phyloP scores from a whole-genome alignment of 805 yeast genomes.

The Candida tallmaniae region DNA sequence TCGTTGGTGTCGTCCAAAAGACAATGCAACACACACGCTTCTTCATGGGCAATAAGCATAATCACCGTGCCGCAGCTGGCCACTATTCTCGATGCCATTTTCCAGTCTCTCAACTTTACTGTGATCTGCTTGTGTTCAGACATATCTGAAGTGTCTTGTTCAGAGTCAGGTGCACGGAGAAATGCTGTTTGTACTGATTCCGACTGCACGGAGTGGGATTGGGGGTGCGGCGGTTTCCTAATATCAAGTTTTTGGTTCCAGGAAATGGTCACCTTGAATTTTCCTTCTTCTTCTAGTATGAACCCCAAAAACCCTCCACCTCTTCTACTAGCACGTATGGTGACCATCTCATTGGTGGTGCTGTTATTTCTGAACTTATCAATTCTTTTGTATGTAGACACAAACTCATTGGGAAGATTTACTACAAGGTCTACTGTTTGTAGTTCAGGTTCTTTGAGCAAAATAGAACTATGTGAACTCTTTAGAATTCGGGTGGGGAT shows the following conservation, averaged over 20 bases:
- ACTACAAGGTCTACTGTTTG: conserved; percentile 52
- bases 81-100: conserved; percentile 55
- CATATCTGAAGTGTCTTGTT: conserved; percentile 9
- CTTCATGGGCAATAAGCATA: conserved; percentile 51
- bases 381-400: conserved; percentile 51
- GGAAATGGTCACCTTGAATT: conserved; percentile 47
- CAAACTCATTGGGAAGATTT: conserved; percentile 46
- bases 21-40: conserved; percentile 64
- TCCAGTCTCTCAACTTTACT: conserved; percentile 64
- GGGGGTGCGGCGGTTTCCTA: conserved; percentile 25
- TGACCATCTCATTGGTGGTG: conserved; percentile 35
- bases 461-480: conserved; percentile 46
- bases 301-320: conserved; percentile 48
- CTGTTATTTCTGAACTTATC: conserved; percentile 56
- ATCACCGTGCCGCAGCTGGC: conserved; percentile 59
- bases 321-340: conserved; percentile 44
- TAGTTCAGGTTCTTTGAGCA: conserved; percentile 58
- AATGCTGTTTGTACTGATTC: conserved; percentile 18
- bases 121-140: conserved; percentile 40
- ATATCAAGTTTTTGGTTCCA: conserved; percentile 57
- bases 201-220: conserved; percentile 8
- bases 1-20: conserved; percentile 59
- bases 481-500: conserved; percentile 67
- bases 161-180: conserved; percentile 3
- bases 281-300: conserved; percentile 51